Base-by-base conservation (phyloP, 2,329 filamentous ascomycete genomes). In the Blastomyces emzantsi region DNA sequence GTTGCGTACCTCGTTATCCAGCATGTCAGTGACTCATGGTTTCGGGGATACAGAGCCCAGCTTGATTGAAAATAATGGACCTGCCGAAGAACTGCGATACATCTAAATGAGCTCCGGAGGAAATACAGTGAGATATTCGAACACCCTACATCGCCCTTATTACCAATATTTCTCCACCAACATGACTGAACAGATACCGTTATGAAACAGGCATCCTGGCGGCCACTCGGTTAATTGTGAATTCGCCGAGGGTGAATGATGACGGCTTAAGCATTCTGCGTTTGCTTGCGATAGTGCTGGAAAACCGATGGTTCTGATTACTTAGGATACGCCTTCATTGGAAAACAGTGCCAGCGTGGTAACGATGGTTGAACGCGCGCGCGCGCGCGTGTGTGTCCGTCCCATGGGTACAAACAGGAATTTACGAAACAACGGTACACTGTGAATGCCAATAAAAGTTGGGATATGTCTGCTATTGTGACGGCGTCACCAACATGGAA, bases 81-180 rank as follows among this genome's bases (percentile, higher is more conserved):
- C 87, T 0, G 76, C 81, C 0, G 77, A 79, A 0, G 83, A 87
- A n/a, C 78, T 11, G 6, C 45, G 2, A 82, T 89, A 25, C 92
- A 87, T 83, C 79, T 92, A 62, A 92, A 92, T 71, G 87, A 89
- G 28, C 90, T 92, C 68, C 77, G 92, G 49, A 85, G 89, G 1
- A 88, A 92, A 76, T 83, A 85, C 69, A 82, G 82, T 69, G 81
- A 4, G 28, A 88, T 74, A 75, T 92, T 47, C 88, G 87, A 70
- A 92, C 92, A 88, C 87, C 88, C 45, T 90, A 88, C 71, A 87
- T 92, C 63, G 89, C 89, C 1, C 89, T 92, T 75, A 85, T 81
- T 60, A 87, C 92, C 67, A 92, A 92, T 72, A 89, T 92, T 64
- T 90, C 92, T 69, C 85, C 84, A 0, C 89, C 89, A 92, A 13